phyloP scores from a whole-genome alignment of 2,329 filamentous ascomycete genomes.

The Colletotrichum horii region DNA sequence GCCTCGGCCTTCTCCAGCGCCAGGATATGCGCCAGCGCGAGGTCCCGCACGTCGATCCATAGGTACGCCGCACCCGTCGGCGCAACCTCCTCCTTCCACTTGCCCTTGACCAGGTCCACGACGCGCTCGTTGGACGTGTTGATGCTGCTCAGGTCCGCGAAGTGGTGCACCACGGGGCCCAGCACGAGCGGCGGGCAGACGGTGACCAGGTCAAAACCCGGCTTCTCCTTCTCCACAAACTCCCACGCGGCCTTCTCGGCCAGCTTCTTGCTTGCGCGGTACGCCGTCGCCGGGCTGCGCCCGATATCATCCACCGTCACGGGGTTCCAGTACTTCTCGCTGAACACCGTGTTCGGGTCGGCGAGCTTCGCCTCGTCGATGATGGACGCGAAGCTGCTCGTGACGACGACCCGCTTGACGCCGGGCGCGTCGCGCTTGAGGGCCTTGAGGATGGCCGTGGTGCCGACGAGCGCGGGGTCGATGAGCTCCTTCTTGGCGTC shows the following conservation, averaged over 20 bases:
- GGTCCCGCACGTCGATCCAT: slow-evolving; percentile 63
- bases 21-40: slow-evolving; percentile 56
- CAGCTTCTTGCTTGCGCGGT: slow-evolving; percentile 60
- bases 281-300: slow-evolving; percentile 45
- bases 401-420: slow-evolving; percentile 75
- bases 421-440: slow-evolving; percentile 61
- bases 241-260: slow-evolving; percentile 61
- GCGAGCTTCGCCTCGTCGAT: slow-evolving; percentile 40
- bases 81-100: slow-evolving; percentile 51
- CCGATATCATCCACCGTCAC: slow-evolving; percentile 50
- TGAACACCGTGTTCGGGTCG: slow-evolving; percentile 46
- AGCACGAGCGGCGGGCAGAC: slow-evolving; percentile 59
- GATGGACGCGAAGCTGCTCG: slow-evolving; percentile 61
- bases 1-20: slow-evolving; percentile 54
- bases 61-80: slow-evolving; percentile 43
- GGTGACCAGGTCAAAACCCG: slow-evolving; percentile 56
- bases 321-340: slow-evolving; percentile 60
- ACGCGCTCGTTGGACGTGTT: slow-evolving; percentile 61
- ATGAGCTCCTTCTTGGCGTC: slow-evolving; percentile 60
- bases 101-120: slow-evolving; percentile 53
- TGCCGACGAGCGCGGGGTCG: slow-evolving; percentile 63
- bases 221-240: slow-evolving; percentile 48
- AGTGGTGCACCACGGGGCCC: slow-evolving; percentile 22
- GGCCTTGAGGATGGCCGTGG: slow-evolving; percentile 74
- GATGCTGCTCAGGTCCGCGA: slow-evolving; percentile 38